Evolutionary conservation across 1,139 yeast genomes (phyloP), one percentile per base, ranked within the genome.

Genomic region (Saccharomyces hybrid): DNA sequence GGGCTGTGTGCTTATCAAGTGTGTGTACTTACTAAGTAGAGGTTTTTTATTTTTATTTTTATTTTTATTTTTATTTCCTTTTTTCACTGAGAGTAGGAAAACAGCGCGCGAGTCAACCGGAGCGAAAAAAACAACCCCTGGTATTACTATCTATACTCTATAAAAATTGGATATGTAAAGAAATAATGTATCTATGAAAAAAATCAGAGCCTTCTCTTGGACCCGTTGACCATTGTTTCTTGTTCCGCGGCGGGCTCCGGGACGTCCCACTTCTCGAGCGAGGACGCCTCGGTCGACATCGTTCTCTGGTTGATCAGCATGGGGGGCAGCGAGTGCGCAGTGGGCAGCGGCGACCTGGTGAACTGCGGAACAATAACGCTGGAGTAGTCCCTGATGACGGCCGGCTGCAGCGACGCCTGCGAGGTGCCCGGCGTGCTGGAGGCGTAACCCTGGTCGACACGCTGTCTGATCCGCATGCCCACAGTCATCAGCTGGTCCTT

Each of bases 401-500:
- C 47, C 24, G 44, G 44, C 24, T 38, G 44, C 16, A 38, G 44
- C 24, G 44, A 38, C 12, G 44, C 44, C 24, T 38, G 21, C 44
- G 44, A 38, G 7, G 44, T 38, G 31, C 48, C 47, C 29, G 49
- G 51, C n/a, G 47, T 53, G 52, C 28, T 21, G 26, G 24, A 48
- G 16, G 53, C 52, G 28, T 83, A 83, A 0, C 89, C 90, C 50
- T 83, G 83, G 49, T 81, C 75, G 1, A 85, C 82, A 1, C 86
- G 77, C 63, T 84, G 83, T 65, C 93, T 78, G 60, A 85, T 80
- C 59, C 88, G 75, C 88, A 84, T 84, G 0, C 89, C 90, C 4
- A 84, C 65, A 0, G 83, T 77, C 47, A 83, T 77, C 28, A 85
- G 73, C 46, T 67, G 65, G 53, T 63, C 61, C 55, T 68, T 72